Percentiles rank a stretch among this genome's conserved stretches.
Evolutionary conservation across 352 stramenopile species (phyloP).

Genomic region (Phytopythium oedochilum): DNA sequence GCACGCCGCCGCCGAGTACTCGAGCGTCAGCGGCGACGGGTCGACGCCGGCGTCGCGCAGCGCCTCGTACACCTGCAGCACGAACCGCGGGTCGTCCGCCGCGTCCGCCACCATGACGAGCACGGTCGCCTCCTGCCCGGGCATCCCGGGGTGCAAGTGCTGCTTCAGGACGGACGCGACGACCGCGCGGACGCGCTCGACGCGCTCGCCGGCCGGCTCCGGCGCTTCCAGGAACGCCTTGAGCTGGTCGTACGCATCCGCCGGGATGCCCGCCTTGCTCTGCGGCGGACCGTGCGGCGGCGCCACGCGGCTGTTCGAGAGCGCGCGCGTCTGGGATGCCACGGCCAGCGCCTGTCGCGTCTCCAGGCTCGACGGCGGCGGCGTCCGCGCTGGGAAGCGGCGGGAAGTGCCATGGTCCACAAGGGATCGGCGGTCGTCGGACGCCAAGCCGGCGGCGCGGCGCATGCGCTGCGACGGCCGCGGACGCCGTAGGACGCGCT

Average conservation of each 20-base stretch:
- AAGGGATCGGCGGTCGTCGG: background rate
- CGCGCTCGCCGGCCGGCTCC: conserved; percentile 18
- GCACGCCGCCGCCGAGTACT: conserved; percentile 57
- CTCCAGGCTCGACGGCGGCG: no score
- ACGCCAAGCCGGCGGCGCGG: background rate
- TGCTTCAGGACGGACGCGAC: conserved; percentile 43
- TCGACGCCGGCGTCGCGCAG: conserved; percentile 48
- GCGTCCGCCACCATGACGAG: conserved; percentile 76
- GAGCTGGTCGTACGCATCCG: conserved; percentile 54
- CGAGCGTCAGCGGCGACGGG: conserved; percentile 64
- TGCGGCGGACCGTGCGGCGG: background rate
- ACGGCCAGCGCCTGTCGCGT: background rate
- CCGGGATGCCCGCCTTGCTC: conserved; percentile 12
- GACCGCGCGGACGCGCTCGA: conserved; percentile 33
- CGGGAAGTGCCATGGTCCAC: background rate
- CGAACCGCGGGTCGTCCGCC: conserved; percentile 45
- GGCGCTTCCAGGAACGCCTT: conserved; percentile 59
- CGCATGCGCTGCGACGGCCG: background rate
- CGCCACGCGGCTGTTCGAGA: background rate
- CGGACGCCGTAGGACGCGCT: background rate
- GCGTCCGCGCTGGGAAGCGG: background rate
- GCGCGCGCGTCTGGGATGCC: background rate
- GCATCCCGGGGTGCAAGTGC: conserved; percentile 64
- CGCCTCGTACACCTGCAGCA: conserved; percentile 54
- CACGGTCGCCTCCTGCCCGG: conserved; percentile 65